phyloP scores from a whole-genome alignment of 2,329 filamentous ascomycete genomes.

The Penicillium nordicum region DNA sequence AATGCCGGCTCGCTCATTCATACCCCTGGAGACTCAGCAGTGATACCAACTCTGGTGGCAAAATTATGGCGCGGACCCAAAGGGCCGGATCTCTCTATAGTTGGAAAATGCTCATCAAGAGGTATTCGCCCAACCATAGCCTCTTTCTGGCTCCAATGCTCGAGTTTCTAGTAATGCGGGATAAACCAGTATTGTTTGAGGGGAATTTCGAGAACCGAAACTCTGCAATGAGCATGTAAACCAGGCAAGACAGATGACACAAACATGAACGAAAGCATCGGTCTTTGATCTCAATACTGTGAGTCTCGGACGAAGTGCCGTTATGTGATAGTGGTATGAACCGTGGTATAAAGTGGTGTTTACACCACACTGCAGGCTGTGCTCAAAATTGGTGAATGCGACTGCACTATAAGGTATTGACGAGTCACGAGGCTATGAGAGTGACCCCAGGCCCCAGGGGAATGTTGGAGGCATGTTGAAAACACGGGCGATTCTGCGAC shows the following conservation, averaged over 20 bases:
- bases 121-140: neutral
- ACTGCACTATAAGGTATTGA: neutral
- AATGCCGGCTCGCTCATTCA: neutral
- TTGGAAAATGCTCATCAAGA: too few species aligned
- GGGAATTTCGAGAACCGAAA: neutral
- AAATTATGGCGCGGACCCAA: too few species aligned
- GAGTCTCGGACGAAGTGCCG: too few species aligned
- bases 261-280: neutral
- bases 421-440: neutral
- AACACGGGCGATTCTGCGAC: neutral
- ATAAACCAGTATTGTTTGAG: neutral
- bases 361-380: neutral
- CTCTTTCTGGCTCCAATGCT: neutral
- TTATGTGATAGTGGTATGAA: neutral
- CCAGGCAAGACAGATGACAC: neutral
- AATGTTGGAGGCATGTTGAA: neutral
- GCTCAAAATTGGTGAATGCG: neutral
- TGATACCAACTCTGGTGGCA: too few species aligned
- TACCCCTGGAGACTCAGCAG: neutral
- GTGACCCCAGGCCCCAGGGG: neutral
- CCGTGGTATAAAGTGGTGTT: neutral
- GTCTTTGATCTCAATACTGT: neutral
- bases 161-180: neutral
- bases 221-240: neutral
- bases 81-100: too few species aligned